Percentiles rank a stretch among this genome's conserved stretches.
Conservation (phyloP, 2,329 filamentous ascomycete species). For the Didymella lethalis region DNA sequence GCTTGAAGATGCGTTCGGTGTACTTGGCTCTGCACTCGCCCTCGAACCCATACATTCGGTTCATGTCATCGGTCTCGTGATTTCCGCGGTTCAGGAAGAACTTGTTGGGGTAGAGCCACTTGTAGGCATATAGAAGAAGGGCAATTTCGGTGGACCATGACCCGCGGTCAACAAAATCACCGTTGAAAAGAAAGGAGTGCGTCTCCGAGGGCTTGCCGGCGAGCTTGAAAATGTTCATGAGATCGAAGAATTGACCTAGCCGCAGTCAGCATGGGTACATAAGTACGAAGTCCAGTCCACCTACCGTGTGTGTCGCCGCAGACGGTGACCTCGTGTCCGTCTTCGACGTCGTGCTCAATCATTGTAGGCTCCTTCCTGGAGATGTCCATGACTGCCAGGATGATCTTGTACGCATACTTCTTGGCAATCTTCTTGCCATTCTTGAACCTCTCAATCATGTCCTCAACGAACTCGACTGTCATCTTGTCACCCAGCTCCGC, state of each 20-base stretch:
- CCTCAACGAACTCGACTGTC: slow-evolving; percentile 95
- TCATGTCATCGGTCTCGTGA: slow-evolving; percentile 99
- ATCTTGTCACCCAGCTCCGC: slow-evolving; percentile 79
- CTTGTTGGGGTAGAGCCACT: slow-evolving; percentile 85
- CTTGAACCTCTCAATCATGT: slow-evolving; percentile 92
- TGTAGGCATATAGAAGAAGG: slow-evolving; percentile 91
- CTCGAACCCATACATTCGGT: slow-evolving; percentile 97
- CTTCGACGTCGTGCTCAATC: slow-evolving; percentile 86
- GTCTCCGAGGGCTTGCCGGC: slow-evolving; percentile 86
- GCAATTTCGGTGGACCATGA: slow-evolving; percentile 99
- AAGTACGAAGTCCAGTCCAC: slow-evolving; percentile 24
- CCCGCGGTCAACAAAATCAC: slow-evolving; percentile 96
- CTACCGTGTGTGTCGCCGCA: slow-evolving; percentile 96
- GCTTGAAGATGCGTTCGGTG: slow-evolving; percentile 92
- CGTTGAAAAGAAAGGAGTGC: slow-evolving; percentile 97
- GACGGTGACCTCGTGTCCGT: slow-evolving; percentile 83
- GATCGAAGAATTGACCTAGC: slow-evolving; percentile 94
- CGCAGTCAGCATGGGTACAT: slow-evolving; percentile 22
- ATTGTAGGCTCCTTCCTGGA: slow-evolving; percentile 94
- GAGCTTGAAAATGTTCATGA: slow-evolving; percentile 93
- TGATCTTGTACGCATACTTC: slow-evolving; percentile 98
- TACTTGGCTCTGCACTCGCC: slow-evolving; percentile 99
- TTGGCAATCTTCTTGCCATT: slow-evolving; percentile 91
- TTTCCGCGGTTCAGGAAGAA: slow-evolving; percentile 99
- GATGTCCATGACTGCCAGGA: slow-evolving; percentile 87